Evolutionary conservation across 208 protist species (phyloP), one percentile per base, ranked within the genome.

Genomic region (Leishmania martiniquensis): DNA sequence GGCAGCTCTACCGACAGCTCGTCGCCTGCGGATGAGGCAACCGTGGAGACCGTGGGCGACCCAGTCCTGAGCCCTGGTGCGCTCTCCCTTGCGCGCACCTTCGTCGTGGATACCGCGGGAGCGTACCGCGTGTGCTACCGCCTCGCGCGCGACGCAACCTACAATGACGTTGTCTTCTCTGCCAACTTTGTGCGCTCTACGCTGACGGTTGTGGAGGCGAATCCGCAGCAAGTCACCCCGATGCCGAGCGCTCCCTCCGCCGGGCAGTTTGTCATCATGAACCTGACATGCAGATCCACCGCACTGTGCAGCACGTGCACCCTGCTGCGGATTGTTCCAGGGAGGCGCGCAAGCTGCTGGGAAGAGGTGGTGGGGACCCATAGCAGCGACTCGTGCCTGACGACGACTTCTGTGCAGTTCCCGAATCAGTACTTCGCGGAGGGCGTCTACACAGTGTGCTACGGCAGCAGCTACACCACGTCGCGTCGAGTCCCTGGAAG

Each of bases 111-210:
- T 72, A 68, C 25, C 15, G 77, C 25, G 4, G 95, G 91, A n/a
- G 81, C 76, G 59, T 98, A 96, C 82, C 90, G 89, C 75, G 88
- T 98, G 65, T 98, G 95, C 84, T 98, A 95, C 84, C 77, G 85
- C 12, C 65, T 91, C 54, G 73, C 71, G 52, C 73, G 68, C 59
- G 76, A 67, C n/a, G 52, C 62, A 9, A 66, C 66, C 42, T 95
- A 87, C 82, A 66, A 76, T 72, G 91, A 95, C 68, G 32, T 96
- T 39, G 81, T 85, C 47, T 90, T 85, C 77, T 92, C 87, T 49
- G 72, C 65, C 76, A 59, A 39, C 5, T 79, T 82, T 68, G 44
- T 83, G 62, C 78, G 68, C n/a, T 80, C 77, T 51, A 59, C 69
- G 42, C 70, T 95, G n/a, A 72, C 25, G 12, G 85, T 93, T 1